Evolutionary conservation across 1,284 basidiomycete genomes (phyloP), one percentile per base, ranked within the genome.

Genomic region (Dichomitus squalens): DNA sequence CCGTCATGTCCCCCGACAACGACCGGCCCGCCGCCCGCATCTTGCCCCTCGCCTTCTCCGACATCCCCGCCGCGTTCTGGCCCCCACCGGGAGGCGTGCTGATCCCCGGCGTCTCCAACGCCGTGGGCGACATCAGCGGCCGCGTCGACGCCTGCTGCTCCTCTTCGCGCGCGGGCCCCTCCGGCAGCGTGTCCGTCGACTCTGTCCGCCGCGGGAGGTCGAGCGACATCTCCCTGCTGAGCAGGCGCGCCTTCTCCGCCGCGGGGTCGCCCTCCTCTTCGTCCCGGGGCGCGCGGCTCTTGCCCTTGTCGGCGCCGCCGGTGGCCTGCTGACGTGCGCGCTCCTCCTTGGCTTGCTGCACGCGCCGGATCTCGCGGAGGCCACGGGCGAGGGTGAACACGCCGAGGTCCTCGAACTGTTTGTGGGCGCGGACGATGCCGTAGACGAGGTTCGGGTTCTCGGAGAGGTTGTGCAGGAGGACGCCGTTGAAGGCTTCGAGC

Each of bases 361-460:
- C 79, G 2, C 91, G 82, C 55, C 86, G 84, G 27, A 97, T 90
- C 64, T 97, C 94, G 8, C 91, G 84, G 40, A 98, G 81, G 2
- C 90, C 96, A 25, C 83, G 79, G 1, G 88, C 78, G 7, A 98
- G 79, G 0, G 94, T 95, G 69, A 98, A 96, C 0, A 89, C 93
- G 2, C 93, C 92, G 9, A 98, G 80, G 53, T 90, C 86, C 70
- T 97, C 91, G 70, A 99, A 93, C 11, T 84, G 78, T 64, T 89
- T 87, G 69, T 95, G 90, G 0, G 90, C 83, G 11, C 90, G 84
- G 3, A 98, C 77, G 51, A 98, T 83, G 1, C 90, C 89, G 70
- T 97, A 96, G 38, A 95, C 79, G 29, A 98, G 73, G 65, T 96
- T 91, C 0, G 95, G 88, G 72, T 98, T 98, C 35, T 92, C 87